phyloP scores from a whole-genome alignment of 352 stramenopile species.

The Paralagenidium karlingii region DNA sequence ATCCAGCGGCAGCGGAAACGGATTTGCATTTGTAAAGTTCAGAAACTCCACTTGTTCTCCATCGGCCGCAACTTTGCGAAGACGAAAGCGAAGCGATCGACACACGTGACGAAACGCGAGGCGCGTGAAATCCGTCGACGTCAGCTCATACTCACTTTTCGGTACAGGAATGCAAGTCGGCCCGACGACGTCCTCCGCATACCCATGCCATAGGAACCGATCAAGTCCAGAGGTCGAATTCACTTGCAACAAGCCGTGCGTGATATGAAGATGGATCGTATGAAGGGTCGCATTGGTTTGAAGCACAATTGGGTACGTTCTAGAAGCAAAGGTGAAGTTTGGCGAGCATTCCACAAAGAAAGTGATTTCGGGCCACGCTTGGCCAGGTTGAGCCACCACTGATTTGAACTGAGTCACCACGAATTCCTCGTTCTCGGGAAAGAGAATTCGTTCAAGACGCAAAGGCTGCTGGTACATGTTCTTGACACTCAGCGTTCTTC shows the following conservation, averaged over 20 bases:
- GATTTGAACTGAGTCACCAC: conserved; percentile 16
- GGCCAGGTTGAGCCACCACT: conserved; percentile 6
- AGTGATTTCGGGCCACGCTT: conserved; percentile 15
- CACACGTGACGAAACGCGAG: conserved; percentile 12
- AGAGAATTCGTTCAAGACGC: conserved; percentile 21
- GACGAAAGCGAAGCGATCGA: conserved; percentile 21
- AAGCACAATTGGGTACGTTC: conserved; percentile 14
- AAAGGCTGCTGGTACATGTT: background rate
- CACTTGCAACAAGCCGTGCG: conserved; percentile 19
- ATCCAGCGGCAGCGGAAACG: conserved; percentile 14
- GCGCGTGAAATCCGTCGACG: background rate
- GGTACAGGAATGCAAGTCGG: background rate
- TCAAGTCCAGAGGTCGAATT: conserved; percentile 13
- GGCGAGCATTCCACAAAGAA: conserved; percentile 12
- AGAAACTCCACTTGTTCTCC: conserved; percentile 17
- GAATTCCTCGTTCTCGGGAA: conserved; percentile 24
- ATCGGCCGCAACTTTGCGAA: conserved; percentile 22
- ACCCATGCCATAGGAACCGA: conserved; percentile 8
- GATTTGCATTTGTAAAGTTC: conserved; percentile 31
- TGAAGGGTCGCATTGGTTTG: conserved; percentile 29
- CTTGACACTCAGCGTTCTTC: conserved; percentile 3
- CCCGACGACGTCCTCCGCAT: background rate
- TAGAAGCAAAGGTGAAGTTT: background rate
- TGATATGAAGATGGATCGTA: conserved; percentile 16
- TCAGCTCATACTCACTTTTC: background rate